phyloP scores from a whole-genome alignment of 2,329 filamentous ascomycete genomes.

The Immersiporthe knoxdaviesiana region DNA sequence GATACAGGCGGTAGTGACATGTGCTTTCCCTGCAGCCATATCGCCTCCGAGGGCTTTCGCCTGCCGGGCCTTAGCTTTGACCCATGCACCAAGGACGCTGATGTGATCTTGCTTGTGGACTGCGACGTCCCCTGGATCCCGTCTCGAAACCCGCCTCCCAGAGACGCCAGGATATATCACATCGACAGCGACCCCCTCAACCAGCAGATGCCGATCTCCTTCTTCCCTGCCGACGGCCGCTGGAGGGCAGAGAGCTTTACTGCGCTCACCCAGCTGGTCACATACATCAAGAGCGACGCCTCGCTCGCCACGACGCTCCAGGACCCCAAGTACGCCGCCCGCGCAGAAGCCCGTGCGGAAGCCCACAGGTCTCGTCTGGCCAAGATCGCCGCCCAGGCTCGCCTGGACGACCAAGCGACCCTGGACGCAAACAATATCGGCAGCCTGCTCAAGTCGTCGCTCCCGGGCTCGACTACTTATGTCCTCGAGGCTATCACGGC shows the following conservation, averaged over 20 bases:
- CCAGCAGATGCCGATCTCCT: slow-evolving; percentile 62
- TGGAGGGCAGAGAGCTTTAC: slow-evolving; percentile 56
- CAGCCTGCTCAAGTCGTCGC: slow-evolving; percentile 1
- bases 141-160: slow-evolving; percentile 61
- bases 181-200: slow-evolving; percentile 71
- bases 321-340: background rate
- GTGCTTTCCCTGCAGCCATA: slow-evolving; percentile 42
- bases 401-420: slow-evolving; percentile 32
- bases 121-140: slow-evolving; percentile 74
- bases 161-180: slow-evolving; percentile 63
- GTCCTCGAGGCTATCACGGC: slow-evolving; percentile 72
- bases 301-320: slow-evolving; percentile 14
- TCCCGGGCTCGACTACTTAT: slow-evolving; percentile 51
- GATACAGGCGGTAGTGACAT: slow-evolving; percentile 55
- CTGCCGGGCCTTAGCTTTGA: slow-evolving; percentile 40
- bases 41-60: slow-evolving; percentile 46
- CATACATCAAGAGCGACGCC: slow-evolving; percentile 30
- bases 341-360: background rate
- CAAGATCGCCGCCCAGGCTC: slow-evolving; percentile 64
- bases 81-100: slow-evolving; percentile 61
- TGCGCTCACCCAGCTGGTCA: slow-evolving; percentile 40
- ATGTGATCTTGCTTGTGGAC: slow-evolving; percentile 68
- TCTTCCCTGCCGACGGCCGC: slow-evolving; percentile 55
- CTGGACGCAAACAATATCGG: slow-evolving; percentile 45
- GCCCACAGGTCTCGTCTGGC: slow-evolving; percentile 51